A percentile compares a stretch with the other conserved stretches of the same genome.
Evolutionary conservation across 305 asterid genomes (phyloP).

Genomic region (Nicotiana rustica): DNA sequence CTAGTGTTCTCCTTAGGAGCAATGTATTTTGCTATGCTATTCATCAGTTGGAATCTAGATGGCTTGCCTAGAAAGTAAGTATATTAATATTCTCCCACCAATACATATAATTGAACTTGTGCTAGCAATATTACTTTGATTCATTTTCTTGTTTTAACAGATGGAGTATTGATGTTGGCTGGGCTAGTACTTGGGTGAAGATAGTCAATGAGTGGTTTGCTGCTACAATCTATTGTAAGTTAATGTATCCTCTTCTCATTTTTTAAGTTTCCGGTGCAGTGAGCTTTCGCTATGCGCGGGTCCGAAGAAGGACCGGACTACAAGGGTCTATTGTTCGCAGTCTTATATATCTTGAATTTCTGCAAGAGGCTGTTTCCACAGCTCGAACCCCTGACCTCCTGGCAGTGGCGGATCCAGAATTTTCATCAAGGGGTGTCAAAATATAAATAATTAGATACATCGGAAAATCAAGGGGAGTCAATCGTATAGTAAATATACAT

Average conservation of each 20-base stretch:
- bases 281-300: too few relatives aligned
- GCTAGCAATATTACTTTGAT: neutral
- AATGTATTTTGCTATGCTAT: slow-evolving; percentile 93
- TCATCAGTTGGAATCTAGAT: slow-evolving; percentile 91
- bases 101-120: neutral
- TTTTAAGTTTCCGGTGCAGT: neutral
- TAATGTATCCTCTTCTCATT: neutral
- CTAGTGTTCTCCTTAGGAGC: slow-evolving; percentile 89
- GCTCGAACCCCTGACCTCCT: too few relatives aligned
- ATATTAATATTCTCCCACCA: neutral
- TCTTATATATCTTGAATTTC: too few relatives aligned
- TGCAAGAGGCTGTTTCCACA: too few relatives aligned
- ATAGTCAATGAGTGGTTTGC: slow-evolving; percentile 94
- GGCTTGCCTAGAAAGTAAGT: slow-evolving; percentile 76
- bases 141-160: slow-evolving; percentile 45
- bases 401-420: too few relatives aligned
- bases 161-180: slow-evolving; percentile 95
- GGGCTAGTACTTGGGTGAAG: slow-evolving; percentile 97
- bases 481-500: too few relatives aligned
- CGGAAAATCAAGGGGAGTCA: too few relatives aligned
- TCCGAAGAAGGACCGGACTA: too few relatives aligned
- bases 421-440: too few relatives aligned
- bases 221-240: slow-evolving; percentile 82
- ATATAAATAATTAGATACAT: too few relatives aligned
- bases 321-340: too few relatives aligned